A percentile compares a stretch with the other conserved stretches of the same genome.
Evolutionary conservation across 2,329 filamentous ascomycete genomes (phyloP).

Genomic region (Sphaerulina musiva): DNA sequence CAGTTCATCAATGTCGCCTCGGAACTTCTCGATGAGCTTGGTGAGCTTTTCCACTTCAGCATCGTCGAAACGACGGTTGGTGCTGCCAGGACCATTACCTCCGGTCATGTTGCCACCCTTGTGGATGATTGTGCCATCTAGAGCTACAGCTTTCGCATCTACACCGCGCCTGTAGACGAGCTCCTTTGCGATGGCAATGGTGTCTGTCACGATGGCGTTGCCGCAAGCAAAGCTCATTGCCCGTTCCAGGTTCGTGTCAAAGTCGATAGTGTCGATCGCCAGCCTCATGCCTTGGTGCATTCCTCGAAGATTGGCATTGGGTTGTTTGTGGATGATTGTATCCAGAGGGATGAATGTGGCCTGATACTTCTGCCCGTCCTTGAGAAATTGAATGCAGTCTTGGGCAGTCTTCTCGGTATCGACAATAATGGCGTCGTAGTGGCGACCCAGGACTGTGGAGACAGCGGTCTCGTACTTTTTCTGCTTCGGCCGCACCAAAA

Average conservation of each 20-base stretch:
- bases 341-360: conserved; percentile 95
- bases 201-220: conserved; percentile 90
- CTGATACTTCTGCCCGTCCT: conserved; percentile 77
- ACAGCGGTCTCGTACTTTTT: conserved; percentile 95
- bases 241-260: conserved; percentile 77
- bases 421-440: conserved; percentile 91
- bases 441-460: conserved; percentile 80
- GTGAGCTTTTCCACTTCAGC: conserved; percentile 80
- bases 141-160: conserved; percentile 85
- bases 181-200: conserved; percentile 74
- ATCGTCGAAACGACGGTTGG: conserved; percentile 73
- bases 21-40: conserved; percentile 66
- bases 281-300: conserved; percentile 75
- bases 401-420: conserved; percentile 91
- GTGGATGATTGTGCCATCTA: conserved; percentile 94
- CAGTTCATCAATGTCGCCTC: conserved; percentile 70
- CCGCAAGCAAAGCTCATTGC: conserved; percentile 94
- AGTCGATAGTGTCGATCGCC: conserved; percentile 94
- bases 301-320: conserved; percentile 85
- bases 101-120: conserved; percentile 96
- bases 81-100: conserved; percentile 71
- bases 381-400: conserved; percentile 90
- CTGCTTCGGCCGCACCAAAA: conserved; percentile 91
- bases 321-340: conserved; percentile 89
- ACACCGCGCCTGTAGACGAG: conserved; percentile 80